Base-by-base conservation (phyloP, 805 yeast species). In the Wickerhamomyces queroliae region DNA sequence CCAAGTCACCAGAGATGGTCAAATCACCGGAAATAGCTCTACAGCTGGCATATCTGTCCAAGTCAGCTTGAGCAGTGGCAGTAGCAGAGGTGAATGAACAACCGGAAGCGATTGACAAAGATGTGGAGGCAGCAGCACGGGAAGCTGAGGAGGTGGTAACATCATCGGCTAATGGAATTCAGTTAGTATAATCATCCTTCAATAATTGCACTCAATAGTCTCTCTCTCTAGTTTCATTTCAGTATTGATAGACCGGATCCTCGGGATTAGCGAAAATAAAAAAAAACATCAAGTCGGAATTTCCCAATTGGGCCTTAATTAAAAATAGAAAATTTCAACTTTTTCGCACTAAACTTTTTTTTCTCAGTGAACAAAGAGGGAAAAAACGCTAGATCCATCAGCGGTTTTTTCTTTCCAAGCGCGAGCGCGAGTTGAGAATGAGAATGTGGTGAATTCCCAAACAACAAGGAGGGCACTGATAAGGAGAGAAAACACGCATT, bases 21-120 rank as follows among this genome's bases (percentile, higher is more conserved):
- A 93, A 68, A 62, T 81, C 81, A 74, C 96, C 98, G 48, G 76
- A 74, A 51, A 93, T 72, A 46, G 88, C 83, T 28, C 75, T 63
- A 78, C 99, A 93, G 35, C 79, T 70, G 36, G 86, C 64, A 39
- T 83, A 75, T 21, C 62, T 56, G 55, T 88, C 95, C 59, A 91
- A 78, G 52, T 88, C 90, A 24, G 84, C 53, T 66, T 89, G 88
- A 32, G 80, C 76, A 40, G 93, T 78, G 53, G 88, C 95, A 38
- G 95, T 85, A 48, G 69, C 70, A 51, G 72, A 69, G 22, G 68
- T 55, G 69, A 82, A 78, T 28, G 84, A 71, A 75, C 95, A 85
- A 22, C 80, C 76, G 7, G 77, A 76, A 46, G 76, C 73, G 37
- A 73, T 64, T 20, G 68, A 53, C 48, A 62, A 56, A 10, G 73